A percentile compares a stretch with the other conserved stretches of the same genome.
phyloP scores from a whole-genome alignment of 345 rosid species.

The Crucihimalaya himalaica region DNA sequence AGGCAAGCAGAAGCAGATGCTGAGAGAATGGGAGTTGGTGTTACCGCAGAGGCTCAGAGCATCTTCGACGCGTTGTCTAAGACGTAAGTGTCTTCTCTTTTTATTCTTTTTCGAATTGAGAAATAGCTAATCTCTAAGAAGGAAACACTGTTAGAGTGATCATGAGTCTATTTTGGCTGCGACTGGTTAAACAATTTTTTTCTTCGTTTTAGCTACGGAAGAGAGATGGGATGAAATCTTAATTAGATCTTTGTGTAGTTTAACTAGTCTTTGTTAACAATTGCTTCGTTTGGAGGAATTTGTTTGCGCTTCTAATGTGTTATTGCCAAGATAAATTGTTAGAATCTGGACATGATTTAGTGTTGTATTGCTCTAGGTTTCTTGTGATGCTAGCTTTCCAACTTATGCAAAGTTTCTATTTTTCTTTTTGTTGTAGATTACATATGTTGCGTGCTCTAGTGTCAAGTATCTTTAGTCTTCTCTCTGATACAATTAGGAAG shows the following conservation, averaged over 20 bases:
- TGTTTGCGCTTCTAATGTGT: background rate
- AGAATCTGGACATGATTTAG: background rate
- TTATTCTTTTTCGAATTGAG: background rate
- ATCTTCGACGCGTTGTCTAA: conserved; percentile 89
- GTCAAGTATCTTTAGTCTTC: background rate
- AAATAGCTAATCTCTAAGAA: background rate
- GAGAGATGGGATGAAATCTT: background rate
- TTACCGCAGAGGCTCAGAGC: conserved; percentile 81
- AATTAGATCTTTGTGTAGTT: background rate
- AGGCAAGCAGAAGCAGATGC: conserved; percentile 92
- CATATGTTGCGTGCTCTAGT: conserved; percentile 12
- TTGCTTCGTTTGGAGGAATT: background rate
- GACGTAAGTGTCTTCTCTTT: conserved; percentile 53
- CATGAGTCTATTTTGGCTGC: background rate
- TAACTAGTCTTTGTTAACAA: background rate
- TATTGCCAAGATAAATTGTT: background rate
- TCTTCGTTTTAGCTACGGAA: conserved; percentile 3
- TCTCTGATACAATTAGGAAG: background rate
- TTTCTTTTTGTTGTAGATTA: background rate
- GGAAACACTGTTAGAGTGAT: background rate
- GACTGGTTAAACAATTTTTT: background rate
- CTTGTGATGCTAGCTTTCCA: background rate
- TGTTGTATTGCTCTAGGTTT: background rate
- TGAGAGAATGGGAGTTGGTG: conserved; percentile 92
- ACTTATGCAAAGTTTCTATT: background rate